Evolutionary conservation across 805 yeast species (phyloP).

Genomic region (Candida oleophila): DNA sequence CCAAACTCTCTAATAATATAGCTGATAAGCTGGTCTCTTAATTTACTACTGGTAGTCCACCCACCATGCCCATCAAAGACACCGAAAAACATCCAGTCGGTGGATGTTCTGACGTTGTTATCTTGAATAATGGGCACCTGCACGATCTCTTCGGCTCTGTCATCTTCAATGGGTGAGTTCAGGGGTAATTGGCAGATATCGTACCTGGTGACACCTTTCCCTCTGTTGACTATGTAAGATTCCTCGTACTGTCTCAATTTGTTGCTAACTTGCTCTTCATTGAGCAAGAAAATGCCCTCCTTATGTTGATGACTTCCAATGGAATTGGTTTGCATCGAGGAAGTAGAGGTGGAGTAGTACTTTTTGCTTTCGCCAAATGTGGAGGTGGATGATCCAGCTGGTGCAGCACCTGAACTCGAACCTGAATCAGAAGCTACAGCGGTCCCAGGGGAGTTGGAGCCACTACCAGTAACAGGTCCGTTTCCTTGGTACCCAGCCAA

Average conservation of each 20-base stretch:
- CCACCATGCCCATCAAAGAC: slow-evolving; percentile 98
- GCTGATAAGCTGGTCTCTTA: slow-evolving; percentile 75
- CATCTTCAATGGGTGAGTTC: slow-evolving; percentile 94
- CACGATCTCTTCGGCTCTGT: slow-evolving; percentile 77
- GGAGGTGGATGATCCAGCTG: background rate
- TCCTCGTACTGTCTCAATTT: slow-evolving; percentile 74
- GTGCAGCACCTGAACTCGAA: background rate
- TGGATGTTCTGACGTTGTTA: slow-evolving; percentile 47
- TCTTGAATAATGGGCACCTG: slow-evolving; percentile 70
- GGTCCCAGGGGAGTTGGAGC: slow-evolving; percentile 3
- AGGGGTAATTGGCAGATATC: slow-evolving; percentile 89
- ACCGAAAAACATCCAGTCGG: slow-evolving; percentile 93
- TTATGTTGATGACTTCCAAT: slow-evolving; percentile 47
- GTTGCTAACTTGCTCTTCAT: slow-evolving; percentile 69
- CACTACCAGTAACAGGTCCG: background rate
- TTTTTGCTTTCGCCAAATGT: slow-evolving; percentile 17
- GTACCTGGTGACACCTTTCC: slow-evolving; percentile 83
- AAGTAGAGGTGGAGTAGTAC: slow-evolving; percentile 40
- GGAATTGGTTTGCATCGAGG: slow-evolving; percentile 42
- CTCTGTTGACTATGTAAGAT: slow-evolving; percentile 75
- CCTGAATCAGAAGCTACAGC: background rate
- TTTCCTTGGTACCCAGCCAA: background rate
- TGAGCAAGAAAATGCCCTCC: slow-evolving; percentile 55
- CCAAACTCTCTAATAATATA: slow-evolving; percentile 78
- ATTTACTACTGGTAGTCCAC: slow-evolving; percentile 85